Conservation (phyloP, 2,329 filamentous ascomycete genomes). For the Ophiocordyceps unilateralis region DNA sequence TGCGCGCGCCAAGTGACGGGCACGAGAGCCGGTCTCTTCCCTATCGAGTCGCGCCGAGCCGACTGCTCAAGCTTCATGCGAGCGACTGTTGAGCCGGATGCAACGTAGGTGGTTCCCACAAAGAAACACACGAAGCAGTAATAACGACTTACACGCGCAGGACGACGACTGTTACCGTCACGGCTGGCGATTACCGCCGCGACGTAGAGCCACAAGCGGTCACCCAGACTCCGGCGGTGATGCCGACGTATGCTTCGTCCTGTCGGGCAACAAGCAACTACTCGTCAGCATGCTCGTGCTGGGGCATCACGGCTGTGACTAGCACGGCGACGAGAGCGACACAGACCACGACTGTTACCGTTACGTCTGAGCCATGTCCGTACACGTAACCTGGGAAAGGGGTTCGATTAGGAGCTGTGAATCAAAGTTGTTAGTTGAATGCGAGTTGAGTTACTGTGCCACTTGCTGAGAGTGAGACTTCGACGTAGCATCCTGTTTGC, state of each 20-base stretch:
- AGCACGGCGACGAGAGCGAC: slow-evolving; percentile 21
- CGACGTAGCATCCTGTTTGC: no score
- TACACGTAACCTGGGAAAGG: slow-evolving; percentile 9
- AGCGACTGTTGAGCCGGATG: slow-evolving; percentile 21
- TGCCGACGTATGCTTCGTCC: slow-evolving; percentile 23
- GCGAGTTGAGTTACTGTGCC: no score
- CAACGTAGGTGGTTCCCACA: slow-evolving; percentile 15
- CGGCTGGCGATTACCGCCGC: slow-evolving; percentile 16
- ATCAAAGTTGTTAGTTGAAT: no score
- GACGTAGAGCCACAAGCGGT: slow-evolving; percentile 11
- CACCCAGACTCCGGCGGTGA: slow-evolving; percentile 13
- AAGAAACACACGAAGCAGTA: background rate
- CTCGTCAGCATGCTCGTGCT: slow-evolving; percentile 27
- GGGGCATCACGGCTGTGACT: slow-evolving; percentile 21
- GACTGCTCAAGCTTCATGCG: slow-evolving; percentile 23
- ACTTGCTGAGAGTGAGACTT: no score
- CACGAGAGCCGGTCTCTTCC: slow-evolving; percentile 18
- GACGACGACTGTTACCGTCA: slow-evolving; percentile 20
- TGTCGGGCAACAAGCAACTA: slow-evolving; percentile 18
- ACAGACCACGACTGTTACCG: slow-evolving; percentile 22
- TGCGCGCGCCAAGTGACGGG: slow-evolving; percentile 28
- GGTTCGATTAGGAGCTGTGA: no score
- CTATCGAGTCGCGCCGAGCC: slow-evolving; percentile 17
- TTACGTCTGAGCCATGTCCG: slow-evolving; percentile 23
- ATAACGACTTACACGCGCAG: slow-evolving; percentile 3